Evolutionary conservation across 164 flowering plant genomes (phyloP), one percentile per base, ranked within the genome.

Genomic region (Tinospora cordifolia): DNA sequence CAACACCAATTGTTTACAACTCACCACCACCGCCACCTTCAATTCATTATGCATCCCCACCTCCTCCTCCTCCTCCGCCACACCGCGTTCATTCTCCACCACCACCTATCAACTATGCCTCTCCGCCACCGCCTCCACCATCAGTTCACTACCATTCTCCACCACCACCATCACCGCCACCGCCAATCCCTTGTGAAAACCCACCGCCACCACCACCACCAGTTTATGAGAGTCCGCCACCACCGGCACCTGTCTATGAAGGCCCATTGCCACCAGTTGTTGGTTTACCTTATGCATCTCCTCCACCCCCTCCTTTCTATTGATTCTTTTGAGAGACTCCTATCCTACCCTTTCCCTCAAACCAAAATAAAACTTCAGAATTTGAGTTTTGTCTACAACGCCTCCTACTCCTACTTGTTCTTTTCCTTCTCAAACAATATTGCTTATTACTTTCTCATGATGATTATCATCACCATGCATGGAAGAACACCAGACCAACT

Each of bases 251-350:
- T 38, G 68, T 41, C 3, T 66, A 66, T 17, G 68, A 66, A 40
- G 68, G 24, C 47, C 68, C 68, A 66, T 66, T 66, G 51, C 68
- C 68, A 66, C 51, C 68, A 19, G 26, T 66, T 19, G 27, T 66
- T 66, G 68, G 68, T 15, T 17, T 66, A 40, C 25, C 68, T 21
- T 66, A 66, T 24, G 49, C 62, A 26, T 68, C 70, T 68, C 70
- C 70, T 19, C 70, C 70, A 17, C 70, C 70, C n/a, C 70, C 70
- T 68, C 70, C 70, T 12, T 68, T 25, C 46, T 68, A 68, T 54
- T 90, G 83, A 89, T 89, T 90, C 90, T 85, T 89, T 87, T 77
- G 83, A 84, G 84, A 81, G 69, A 4, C 65, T 77, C 78, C 77
- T 73, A 77, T 79, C 79, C 82, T 70, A 75, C 79, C 82, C 74